phyloP scores from a whole-genome alignment of 768 basidiomycete genomes.

The Boletus reticulatus region DNA sequence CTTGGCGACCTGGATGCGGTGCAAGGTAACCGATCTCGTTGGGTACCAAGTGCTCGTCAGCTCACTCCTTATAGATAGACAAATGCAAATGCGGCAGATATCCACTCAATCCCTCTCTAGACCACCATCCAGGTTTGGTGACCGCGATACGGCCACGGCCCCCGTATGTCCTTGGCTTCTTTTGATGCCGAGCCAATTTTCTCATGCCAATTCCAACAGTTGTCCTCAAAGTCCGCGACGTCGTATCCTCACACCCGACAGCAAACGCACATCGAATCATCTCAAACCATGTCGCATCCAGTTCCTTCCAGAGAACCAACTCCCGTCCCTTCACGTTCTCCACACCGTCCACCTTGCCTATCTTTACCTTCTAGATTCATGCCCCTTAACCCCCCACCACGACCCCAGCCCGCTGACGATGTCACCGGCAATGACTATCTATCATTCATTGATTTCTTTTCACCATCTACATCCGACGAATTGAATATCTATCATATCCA shows the following conservation, averaged over 20 bases:
- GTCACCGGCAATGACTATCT: constrained; percentile 34
- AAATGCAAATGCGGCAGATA: constrained; percentile 12
- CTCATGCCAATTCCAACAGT: constrained; percentile 18
- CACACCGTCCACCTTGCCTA: constrained; percentile 29
- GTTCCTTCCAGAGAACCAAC: constrained; percentile 32
- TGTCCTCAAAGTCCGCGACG: constrained; percentile 19
- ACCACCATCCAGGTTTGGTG: constrained; percentile 15
- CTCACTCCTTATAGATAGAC: constrained; percentile 16
- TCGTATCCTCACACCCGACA: constrained; percentile 9
- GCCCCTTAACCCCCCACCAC: constrained; percentile 16
- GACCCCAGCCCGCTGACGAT: constrained; percentile 18
- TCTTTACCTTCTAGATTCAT: constrained; percentile 20
- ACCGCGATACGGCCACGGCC: constrained; percentile 23
- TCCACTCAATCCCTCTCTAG: constrained; percentile 7
- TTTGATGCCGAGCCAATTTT: constrained; percentile 1
- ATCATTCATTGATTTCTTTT: constrained; percentile 49
- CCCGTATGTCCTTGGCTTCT: constrained; percentile 7
- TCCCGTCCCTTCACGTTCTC: constrained; percentile 42
- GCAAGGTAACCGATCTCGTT: constrained; percentile 20
- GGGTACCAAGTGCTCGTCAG: not conserved
- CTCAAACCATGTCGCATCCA: constrained; percentile 19
- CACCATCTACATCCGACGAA: constrained; percentile 25
- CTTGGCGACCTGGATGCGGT: constrained; percentile 17
- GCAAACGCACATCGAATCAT: not conserved
- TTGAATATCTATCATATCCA: constrained; percentile 1